Evolutionary conservation across 805 yeast species (phyloP).

Genomic region (Nakazawaea holstii): DNA sequence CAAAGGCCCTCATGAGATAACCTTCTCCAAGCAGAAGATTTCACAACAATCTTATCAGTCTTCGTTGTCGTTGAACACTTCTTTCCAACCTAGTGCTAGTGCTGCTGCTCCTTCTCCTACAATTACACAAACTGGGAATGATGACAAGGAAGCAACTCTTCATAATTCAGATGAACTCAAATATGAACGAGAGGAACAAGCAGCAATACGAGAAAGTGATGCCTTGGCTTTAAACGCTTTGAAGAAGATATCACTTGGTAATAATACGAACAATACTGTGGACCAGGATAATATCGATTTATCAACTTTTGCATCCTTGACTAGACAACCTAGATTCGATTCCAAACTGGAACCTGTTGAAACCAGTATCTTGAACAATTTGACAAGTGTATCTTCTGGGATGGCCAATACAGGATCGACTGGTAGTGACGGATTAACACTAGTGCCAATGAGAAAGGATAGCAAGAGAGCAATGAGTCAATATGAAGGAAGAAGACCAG

Average conservation of each 20-base stretch:
- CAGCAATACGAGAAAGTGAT: slow-evolving; percentile 1
- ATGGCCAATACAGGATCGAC: background rate
- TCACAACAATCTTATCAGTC: slow-evolving; percentile 6
- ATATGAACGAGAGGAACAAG: background rate
- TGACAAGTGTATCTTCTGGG: slow-evolving; percentile 7
- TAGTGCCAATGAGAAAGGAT: slow-evolving; percentile 27
- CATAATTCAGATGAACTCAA: no score
- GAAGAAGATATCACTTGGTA: slow-evolving; percentile 3
- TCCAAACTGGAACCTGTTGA: background rate
- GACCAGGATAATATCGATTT: slow-evolving; percentile 8
- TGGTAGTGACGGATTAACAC: slow-evolving; percentile 16
- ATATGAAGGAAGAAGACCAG: slow-evolving; percentile 9
- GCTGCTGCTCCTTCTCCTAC: background rate
- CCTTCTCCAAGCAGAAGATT: background rate
- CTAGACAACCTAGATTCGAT: slow-evolving; percentile 9
- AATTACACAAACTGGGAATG: background rate
- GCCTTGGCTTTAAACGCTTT: slow-evolving; percentile 2
- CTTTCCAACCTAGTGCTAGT: background rate
- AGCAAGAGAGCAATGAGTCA: slow-evolving; percentile 16
- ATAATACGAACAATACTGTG: slow-evolving; percentile 1
- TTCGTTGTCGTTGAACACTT: slow-evolving; percentile 2
- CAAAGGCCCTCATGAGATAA: background rate
- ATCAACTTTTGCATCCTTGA: slow-evolving; percentile 9
- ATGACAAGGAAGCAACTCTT: background rate
- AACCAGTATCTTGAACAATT: slow-evolving; percentile 2